A percentile compares a stretch with the other conserved stretches of the same genome.
Evolutionary conservation across 257 asterid genomes (phyloP).

Genomic region (Avicennia marina): DNA sequence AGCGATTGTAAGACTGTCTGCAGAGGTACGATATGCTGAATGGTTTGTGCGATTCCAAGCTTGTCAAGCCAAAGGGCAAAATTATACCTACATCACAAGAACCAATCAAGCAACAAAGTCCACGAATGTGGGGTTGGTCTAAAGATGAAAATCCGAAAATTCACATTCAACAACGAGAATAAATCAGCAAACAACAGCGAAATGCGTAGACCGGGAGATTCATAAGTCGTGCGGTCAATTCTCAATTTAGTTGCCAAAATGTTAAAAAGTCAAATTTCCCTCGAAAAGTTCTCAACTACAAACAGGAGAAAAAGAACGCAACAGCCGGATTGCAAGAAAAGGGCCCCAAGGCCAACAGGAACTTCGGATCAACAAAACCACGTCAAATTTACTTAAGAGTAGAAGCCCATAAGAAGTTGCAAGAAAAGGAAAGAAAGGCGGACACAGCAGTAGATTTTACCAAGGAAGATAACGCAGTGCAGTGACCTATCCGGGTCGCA

Average conservation of each 20-base stretch:
- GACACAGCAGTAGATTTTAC: not conserved
- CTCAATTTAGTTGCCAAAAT: constrained; percentile 5
- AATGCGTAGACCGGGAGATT: constrained; percentile 15
- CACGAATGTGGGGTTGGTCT: not conserved
- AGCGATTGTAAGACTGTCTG: constrained; percentile 4
- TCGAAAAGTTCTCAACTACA: constrained; percentile 8
- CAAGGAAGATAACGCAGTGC: not conserved
- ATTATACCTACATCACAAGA: not conserved
- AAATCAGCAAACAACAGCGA: constrained; percentile 16
- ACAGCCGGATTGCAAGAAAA: not conserved
- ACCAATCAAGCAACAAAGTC: constrained; percentile 2
- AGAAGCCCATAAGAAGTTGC: not conserved
- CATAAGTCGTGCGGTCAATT: constrained; percentile 7
- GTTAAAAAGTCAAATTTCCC: constrained; percentile 17
- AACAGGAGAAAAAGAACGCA: not conserved
- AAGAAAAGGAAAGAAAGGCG: not conserved
- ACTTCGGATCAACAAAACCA: too few relatives aligned
- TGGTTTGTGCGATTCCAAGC: not conserved
- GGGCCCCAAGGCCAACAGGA: not conserved
- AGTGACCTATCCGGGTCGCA: not conserved
- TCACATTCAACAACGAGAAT: not conserved
- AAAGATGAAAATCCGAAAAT: constrained; percentile 13
- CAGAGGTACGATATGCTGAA: not conserved
- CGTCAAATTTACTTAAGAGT: too few relatives aligned
- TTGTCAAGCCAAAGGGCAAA: constrained; percentile 4